Percentiles rank a stretch among this genome's conserved stretches.
Evolutionary conservation across 2,329 filamentous ascomycete species (phyloP).

Genomic region (Amauroascus verrucosus): DNA sequence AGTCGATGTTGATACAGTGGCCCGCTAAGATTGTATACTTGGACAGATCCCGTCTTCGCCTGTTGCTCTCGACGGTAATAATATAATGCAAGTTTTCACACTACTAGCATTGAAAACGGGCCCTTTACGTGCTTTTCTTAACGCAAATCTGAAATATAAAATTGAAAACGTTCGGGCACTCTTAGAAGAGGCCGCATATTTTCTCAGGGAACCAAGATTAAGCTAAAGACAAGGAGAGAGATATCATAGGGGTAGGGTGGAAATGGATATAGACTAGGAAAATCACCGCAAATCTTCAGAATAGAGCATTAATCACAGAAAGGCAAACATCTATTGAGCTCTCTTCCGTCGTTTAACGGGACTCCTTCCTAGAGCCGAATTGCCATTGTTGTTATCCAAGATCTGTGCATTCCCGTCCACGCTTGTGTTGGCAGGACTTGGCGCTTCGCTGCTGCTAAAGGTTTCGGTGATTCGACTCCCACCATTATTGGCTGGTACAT

Average conservation of each 20-base stretch:
- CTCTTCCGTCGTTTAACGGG: slow-evolving; percentile 26
- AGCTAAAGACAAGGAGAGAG: background rate
- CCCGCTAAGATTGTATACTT: background rate
- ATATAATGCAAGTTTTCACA: too few relatives aligned
- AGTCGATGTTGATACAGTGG: background rate
- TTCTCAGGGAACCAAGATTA: background rate
- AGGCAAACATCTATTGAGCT: slow-evolving; percentile 19
- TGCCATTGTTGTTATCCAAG: slow-evolving; percentile 16
- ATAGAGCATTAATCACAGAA: background rate
- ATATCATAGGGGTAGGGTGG: background rate
- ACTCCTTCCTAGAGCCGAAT: slow-evolving; percentile 15
- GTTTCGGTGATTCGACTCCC: slow-evolving; percentile 32
- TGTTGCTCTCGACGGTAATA: too few relatives aligned
- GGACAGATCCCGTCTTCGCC: background rate
- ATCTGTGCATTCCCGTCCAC: slow-evolving; percentile 24
- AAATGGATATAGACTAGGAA: background rate
- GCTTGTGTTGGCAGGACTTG: slow-evolving; percentile 31
- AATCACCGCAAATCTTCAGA: background rate
- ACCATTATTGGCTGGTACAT: background rate
- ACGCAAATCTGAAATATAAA: background rate
- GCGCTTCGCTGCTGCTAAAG: slow-evolving; percentile 37
- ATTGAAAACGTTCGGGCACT: background rate
- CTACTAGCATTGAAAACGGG: too few relatives aligned
- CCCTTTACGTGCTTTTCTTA: background rate
- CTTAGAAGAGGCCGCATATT: background rate